phyloP scores from a whole-genome alignment of 106 monocot species.

The Dendrobium chrysotoxum region DNA sequence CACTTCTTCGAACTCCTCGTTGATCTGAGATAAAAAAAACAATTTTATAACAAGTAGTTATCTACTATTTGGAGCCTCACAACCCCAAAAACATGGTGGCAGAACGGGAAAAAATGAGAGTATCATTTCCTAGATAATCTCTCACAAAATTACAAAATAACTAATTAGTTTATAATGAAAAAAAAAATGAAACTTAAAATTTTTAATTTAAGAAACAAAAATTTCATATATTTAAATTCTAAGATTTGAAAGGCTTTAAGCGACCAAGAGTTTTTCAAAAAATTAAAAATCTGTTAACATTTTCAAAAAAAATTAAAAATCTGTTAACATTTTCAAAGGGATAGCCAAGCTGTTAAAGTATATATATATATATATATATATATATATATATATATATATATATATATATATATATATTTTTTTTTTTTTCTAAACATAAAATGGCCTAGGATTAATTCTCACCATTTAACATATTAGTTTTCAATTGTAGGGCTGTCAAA shows the following conservation, averaged over 20 bases:
- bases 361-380: not conserved
- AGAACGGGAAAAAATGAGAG: no score
- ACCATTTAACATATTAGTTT: not conserved
- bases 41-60: no score
- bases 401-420: not conserved
- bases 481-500: no score
- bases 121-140: not conserved
- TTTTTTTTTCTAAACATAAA: not conserved
- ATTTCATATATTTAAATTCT: not conserved
- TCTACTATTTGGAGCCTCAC: no score
- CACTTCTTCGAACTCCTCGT: conserved; percentile 90
- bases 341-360: not conserved
- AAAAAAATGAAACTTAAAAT: not conserved
- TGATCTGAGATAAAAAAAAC: conserved; percentile 29
- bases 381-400: not conserved
- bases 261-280: not conserved
- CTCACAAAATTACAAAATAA: no score
- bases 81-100: no score
- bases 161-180: not conserved
- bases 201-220: not conserved
- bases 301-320: not conserved
- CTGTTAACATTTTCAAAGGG: not conserved
- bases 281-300: not conserved
- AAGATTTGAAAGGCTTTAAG: not conserved
- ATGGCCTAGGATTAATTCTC: not conserved